Conservation (phyloP, 148 eudicot genomes). For the Salicornia ramosissima region DNA sequence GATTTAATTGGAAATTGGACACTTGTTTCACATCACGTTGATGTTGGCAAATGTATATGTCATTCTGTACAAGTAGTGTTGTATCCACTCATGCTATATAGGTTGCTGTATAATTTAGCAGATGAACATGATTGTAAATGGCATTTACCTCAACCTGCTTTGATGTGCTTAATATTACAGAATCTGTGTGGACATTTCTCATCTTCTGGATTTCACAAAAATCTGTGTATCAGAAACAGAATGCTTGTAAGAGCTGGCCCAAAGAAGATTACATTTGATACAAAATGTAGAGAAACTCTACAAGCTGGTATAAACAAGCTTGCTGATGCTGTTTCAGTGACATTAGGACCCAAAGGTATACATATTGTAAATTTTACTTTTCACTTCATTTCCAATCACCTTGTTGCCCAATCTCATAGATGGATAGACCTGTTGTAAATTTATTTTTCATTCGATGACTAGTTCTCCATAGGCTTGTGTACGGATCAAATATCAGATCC, state of each 20-base stretch:
- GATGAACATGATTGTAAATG: not conserved
- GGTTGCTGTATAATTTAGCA: not conserved
- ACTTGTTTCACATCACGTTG: not conserved
- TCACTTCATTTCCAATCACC: not conserved
- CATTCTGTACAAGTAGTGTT: not conserved
- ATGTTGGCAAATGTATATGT: not conserved
- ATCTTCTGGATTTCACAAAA: constrained; percentile 27
- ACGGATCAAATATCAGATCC: no score
- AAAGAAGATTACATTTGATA: constrained; percentile 66
- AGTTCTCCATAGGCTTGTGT: no score
- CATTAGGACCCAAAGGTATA: constrained; percentile 92
- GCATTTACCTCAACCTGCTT: not conserved
- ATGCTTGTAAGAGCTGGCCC: constrained; percentile 74
- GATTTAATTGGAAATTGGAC: not conserved
- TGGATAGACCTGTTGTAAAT: not conserved
- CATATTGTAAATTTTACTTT: not conserved
- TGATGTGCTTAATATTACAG: constrained; percentile 28
- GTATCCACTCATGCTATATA: not conserved
- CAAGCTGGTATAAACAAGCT: constrained; percentile 77
- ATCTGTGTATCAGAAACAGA: constrained; percentile 16
- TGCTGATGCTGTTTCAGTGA: constrained; percentile 95
- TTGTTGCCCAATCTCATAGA: constrained; percentile 1
- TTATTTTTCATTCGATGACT: not conserved
- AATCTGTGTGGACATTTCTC: constrained; percentile 14
- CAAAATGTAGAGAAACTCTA: constrained; percentile 66